Base-by-base conservation (phyloP, 192 early-diverging fungal species). In the Neocallimastix lanati region DNA sequence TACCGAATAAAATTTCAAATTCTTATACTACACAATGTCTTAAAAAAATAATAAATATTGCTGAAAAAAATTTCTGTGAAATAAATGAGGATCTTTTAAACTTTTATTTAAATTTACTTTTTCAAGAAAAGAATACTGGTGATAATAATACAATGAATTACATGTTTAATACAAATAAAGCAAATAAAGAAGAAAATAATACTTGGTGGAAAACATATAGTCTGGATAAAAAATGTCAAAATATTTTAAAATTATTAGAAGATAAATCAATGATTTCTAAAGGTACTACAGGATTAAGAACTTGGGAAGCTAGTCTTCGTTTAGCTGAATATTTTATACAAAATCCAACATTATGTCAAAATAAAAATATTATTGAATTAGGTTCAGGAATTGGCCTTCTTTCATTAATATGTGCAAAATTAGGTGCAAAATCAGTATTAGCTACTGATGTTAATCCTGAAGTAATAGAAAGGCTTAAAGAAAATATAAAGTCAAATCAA, bases 251-350 rank as follows among this genome's bases (percentile, higher is more conserved):
- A 50, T 79, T 92, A 28, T 79, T 80, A 12, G 91, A 92, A 80
- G 84, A 85, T 28, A 81, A 83, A 81, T 80, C 85, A 29, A 83
- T 83, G 78, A 88, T 90, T 30, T 88, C 89, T 11, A 82, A 87
- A 30, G 91, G 91, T 1, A 89, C 91, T 4, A 90, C 91, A 7
- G 90, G 91, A 0, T 76, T 92, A 29, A 82, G 86, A 76, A 90
- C 88, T 14, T 92, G 91, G 91, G 90, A 88, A 40, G 90, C 90
- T 4, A 86, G 88, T 21, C 78, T 91, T 67, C 82, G 84, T 11
- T 81, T 92, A 50, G 79, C 86, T 4, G 86, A 90, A 76, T 89
- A 86, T 76, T 83, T 92, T 50, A 50, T 50, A 21, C 40, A 50
- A 50, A 50, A 50, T 21, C 40, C 40, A 4, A 50, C 16, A 50